These are phyloP conservation scores for Fusarium verticillioides DNA, from an alignment of 2,329 filamentous ascomycete species.

Conservation along the genomic window DNA sequence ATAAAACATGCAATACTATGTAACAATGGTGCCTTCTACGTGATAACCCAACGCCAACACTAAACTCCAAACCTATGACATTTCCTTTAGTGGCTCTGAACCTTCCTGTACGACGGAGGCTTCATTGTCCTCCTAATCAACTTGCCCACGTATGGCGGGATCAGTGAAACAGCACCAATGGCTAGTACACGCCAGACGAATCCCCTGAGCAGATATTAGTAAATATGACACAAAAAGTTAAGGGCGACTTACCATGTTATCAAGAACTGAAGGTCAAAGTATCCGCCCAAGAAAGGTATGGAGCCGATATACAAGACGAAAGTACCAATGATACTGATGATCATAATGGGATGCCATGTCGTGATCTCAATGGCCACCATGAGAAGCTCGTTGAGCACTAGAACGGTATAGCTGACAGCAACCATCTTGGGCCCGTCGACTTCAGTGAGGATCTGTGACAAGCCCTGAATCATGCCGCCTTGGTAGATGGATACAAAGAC, in stretches of 20 bases:
- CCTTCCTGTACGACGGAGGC: conserved; percentile 95
- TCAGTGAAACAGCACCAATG: conserved; percentile 81
- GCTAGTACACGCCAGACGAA: conserved; percentile 90
- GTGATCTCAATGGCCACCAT: conserved; percentile 98
- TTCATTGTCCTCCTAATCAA: conserved; percentile 85
- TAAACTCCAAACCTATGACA: conserved; percentile 19
- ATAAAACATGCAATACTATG: conserved; percentile 30
- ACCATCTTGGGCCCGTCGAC: conserved; percentile 82
- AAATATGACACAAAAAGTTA: neutral
- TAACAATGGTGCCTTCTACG: conserved; percentile 29
- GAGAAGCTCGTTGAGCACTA: conserved; percentile 92
- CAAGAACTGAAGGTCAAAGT: conserved; percentile 87
- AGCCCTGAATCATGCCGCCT: conserved; percentile 93
- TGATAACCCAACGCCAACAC: conserved; percentile 36
- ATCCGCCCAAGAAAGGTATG: conserved; percentile 87
- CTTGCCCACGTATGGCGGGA: conserved; percentile 90
- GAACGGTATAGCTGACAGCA: conserved; percentile 88
- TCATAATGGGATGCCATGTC: conserved; percentile 96
- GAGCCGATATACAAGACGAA: conserved; percentile 82
- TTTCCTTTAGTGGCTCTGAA: conserved; percentile 71
- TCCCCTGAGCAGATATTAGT: conserved; percentile 61
- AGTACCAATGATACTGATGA: conserved; percentile 84
- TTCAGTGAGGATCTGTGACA: conserved; percentile 87
- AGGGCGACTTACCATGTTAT: conserved; percentile 68
- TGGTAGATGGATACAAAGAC: conserved; percentile 95